Evolutionary conservation across 495 filamentous ascomycete genomes (phyloP).

Genomic region (Hyphodiscus hymeniophilus): DNA sequence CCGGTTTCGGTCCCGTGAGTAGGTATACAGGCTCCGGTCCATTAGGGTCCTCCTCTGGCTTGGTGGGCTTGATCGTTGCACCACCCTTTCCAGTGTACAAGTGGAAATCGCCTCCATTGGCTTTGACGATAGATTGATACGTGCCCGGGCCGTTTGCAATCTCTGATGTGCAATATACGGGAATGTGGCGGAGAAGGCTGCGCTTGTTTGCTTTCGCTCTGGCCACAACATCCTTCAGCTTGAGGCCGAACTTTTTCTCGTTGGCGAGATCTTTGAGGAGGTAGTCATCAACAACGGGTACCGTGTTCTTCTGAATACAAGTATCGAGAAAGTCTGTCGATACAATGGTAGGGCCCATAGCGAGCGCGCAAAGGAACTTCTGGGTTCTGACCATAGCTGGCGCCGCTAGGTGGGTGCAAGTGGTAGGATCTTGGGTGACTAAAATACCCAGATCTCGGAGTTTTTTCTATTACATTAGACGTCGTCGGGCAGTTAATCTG

Average conservation of each 20-base stretch:
- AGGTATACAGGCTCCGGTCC: constrained; percentile 69
- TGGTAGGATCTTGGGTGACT: constrained; percentile 62
- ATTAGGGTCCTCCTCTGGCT: constrained; percentile 46
- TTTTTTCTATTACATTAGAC: constrained; percentile 53
- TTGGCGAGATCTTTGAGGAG: constrained; percentile 58
- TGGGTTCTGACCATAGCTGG: constrained; percentile 78
- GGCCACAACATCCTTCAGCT: constrained; percentile 52
- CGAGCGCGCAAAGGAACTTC: constrained; percentile 86
- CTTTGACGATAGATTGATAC: constrained; percentile 73
- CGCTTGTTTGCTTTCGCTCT: constrained; percentile 70
- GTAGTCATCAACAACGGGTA: constrained; percentile 52
- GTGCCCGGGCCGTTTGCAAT: constrained; percentile 76
- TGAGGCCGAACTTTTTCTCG: constrained; percentile 62
- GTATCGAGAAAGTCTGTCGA: constrained; percentile 69
- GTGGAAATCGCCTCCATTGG: constrained; percentile 78
- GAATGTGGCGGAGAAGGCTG: constrained; percentile 59
- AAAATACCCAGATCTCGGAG: constrained; percentile 78
- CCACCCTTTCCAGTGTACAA: constrained; percentile 54
- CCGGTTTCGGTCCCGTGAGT: constrained; percentile 51
- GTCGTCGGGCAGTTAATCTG: no score
- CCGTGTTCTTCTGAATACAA: constrained; percentile 52
- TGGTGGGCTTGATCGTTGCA: constrained; percentile 46
- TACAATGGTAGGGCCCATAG: constrained; percentile 65
- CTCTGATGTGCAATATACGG: constrained; percentile 70
- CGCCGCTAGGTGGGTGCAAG: constrained; percentile 80